Base-by-base conservation (phyloP, 2,329 filamentous ascomycete genomes). In the Aspergillus melleus region DNA sequence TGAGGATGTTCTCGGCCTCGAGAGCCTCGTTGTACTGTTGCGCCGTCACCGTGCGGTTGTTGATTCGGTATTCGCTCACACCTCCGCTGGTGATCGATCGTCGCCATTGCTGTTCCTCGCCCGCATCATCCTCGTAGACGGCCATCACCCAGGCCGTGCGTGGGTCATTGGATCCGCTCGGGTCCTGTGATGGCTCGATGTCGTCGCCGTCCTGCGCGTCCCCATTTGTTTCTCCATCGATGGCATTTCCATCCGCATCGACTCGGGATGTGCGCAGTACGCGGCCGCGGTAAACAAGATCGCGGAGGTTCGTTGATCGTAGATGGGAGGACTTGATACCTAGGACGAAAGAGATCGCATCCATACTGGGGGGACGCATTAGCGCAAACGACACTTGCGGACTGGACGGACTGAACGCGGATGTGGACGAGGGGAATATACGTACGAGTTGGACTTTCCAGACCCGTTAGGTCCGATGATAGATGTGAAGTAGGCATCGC, bases 391-490 rank as follows among this genome's bases (percentile, higher is more conserved):
- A n/a, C 36, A 42, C 14, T 42, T 16, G 36, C 14, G 36, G 36
- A 6, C 16, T 42, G 16, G 16, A 6, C 36, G 36, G 36, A 9
- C 14, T 42, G 2, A 4, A n/a, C 14, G 36, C 14, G 36, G 36
- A 8, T 54, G 6, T 19, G n/a, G 26, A n/a, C 12, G 24, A 30
- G 6, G 14, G 32, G 9, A 14, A 46, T 24, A 32, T 52, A 82
- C 88, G 74, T 79, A 94, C 91, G 93, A 96, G 77, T 99, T 99
- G 20, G 95, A 99, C 79, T 99, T 99, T 66, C 95, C 95, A 39
- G 95, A 98, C 82, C 95, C 95, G 93, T 99, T 99, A 75, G 95
- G 95, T 6, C 96, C 95, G 73, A 99, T 98, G 73, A 99, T 97
- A 47, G 95, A 99, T 53, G 95, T 99, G 78, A 99, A 99, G 79